Base-by-base conservation (phyloP, 2,329 filamentous ascomycete species). In the Onygenales sp. region DNA sequence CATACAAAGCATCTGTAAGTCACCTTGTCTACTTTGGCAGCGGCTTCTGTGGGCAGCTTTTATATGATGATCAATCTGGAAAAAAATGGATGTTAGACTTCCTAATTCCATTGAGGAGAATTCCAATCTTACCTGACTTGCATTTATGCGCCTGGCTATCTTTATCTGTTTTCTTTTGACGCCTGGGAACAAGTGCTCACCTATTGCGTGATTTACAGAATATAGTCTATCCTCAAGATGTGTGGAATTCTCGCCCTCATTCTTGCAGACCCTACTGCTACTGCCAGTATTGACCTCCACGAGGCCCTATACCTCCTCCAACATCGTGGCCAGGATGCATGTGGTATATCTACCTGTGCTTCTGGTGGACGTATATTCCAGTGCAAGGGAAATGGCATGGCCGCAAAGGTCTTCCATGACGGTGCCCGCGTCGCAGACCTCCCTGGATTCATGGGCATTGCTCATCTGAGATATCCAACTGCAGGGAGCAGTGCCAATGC, bases 381-480 rank as follows among this genome's bases (percentile, higher is more conserved):
- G 67, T 86, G 87, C 76, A 96, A 96, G 74, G 89, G 89, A 59
- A 89, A 90, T 65, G 91, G 90, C 52, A 86, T 95, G 79, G 90
- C 87, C 42, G 81, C 85, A 54, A 87, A 85, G 67, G 89, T 95
- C 61, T 95, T 95, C 71, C 78, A 85, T 51, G 87, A 95, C 58
- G 90, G 88, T 59, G 79, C 82, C 55, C 81, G 86, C 57, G 77
- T 91, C 42, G 74, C 80, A 48, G 83, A 90, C 63, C 78, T 93
- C 50, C 86, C 88, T 10, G 90, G 90, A 36, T 92, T 82, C 70
- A 91, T 93, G 86, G 89, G 88, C 57, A 78, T 95, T 56, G 86
- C 82, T 42, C 91, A 96, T 70, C 71, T 96, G 61, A 79, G 91
- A 67, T 96, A 96, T 70, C 91, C 91, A 9, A 96, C 91, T 6